Conservation (phyloP, 805 yeast species). For the Kregervanrija delftensis region DNA sequence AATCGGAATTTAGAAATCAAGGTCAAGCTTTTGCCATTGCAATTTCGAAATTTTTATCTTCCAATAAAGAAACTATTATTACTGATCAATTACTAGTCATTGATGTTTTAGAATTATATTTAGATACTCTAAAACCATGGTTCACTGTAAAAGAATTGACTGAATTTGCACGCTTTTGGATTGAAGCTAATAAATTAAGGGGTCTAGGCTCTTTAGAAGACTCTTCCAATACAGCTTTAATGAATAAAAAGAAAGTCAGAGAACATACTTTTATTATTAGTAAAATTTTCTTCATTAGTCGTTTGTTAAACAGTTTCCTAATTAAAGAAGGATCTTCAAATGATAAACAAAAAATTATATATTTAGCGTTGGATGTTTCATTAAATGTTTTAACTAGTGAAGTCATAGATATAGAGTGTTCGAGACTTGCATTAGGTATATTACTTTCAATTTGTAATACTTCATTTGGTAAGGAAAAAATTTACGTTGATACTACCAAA, state of each 20-base stretch:
- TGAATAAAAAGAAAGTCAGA: conserved; percentile 34
- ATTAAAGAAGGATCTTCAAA: conserved; percentile 17
- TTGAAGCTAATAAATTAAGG: conserved; percentile 49
- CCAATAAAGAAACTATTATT: conserved; percentile 39
- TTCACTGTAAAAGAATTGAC: conserved; percentile 35
- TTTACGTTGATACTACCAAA: conserved; percentile 23
- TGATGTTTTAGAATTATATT: conserved; percentile 52
- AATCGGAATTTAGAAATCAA: conserved; percentile 7
- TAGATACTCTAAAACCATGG: conserved; percentile 35
- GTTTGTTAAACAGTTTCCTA: conserved; percentile 39
- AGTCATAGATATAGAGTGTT: conserved; percentile 45
- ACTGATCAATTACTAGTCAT: conserved; percentile 60
- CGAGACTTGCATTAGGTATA: conserved; percentile 58
- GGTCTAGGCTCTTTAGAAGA: conserved; percentile 42
- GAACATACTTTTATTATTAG: conserved; percentile 50
- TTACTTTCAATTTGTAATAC: conserved; percentile 40
- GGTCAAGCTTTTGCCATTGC: conserved; percentile 28
- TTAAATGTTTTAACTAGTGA: conserved; percentile 49
- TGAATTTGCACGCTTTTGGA: conserved; percentile 35
- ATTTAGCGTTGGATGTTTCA: conserved; percentile 48
- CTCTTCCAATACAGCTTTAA: conserved; percentile 19
- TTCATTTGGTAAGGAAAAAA: conserved; percentile 17
- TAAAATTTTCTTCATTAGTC: conserved; percentile 55
- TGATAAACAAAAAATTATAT: conserved; percentile 18
- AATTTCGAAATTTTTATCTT: conserved; percentile 37